Evolutionary conservation across 495 filamentous ascomycete species (phyloP).

Genomic region (Hypoxylon perforatum): DNA sequence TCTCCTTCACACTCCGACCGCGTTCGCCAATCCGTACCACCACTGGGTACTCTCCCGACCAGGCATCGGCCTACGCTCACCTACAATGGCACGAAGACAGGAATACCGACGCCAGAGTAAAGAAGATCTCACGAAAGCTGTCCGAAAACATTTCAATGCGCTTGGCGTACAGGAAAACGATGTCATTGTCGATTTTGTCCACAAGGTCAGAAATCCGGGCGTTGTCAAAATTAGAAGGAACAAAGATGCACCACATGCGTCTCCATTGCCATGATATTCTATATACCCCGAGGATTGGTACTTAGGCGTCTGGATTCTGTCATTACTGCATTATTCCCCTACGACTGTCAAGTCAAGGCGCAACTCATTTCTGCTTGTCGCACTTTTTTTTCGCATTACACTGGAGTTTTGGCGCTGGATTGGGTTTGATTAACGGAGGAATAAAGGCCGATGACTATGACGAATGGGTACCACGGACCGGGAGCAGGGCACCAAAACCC

Average conservation of each 20-base stretch:
- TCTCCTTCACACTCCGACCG: slow-evolving; percentile 74
- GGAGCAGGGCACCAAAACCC: slow-evolving; percentile 4
- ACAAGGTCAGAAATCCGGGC: slow-evolving; percentile 71
- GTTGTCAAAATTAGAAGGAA: slow-evolving; percentile 46
- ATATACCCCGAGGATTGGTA: slow-evolving; percentile 35
- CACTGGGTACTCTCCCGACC: slow-evolving; percentile 75
- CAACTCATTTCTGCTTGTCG: slow-evolving; percentile 15
- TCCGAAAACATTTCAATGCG: slow-evolving; percentile 91
- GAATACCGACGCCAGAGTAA: slow-evolving; percentile 74
- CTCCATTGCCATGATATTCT: slow-evolving; percentile 45
- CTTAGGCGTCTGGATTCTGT: slow-evolving; percentile 21
- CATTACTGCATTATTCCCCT: slow-evolving; percentile 20
- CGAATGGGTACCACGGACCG: slow-evolving; percentile 31
- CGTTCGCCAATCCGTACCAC: slow-evolving; percentile 77
- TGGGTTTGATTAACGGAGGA: slow-evolving; percentile 37
- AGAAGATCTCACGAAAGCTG: slow-evolving; percentile 81
- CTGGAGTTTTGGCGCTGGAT: slow-evolving; percentile 45
- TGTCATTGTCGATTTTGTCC: slow-evolving; percentile 85
- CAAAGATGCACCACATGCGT: slow-evolving; percentile 43
- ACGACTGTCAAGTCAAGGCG: slow-evolving; percentile 20
- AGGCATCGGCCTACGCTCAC: slow-evolving; percentile 76
- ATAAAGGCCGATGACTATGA: slow-evolving; percentile 38
- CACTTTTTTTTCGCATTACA: slow-evolving; percentile 39
- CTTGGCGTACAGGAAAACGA: slow-evolving; percentile 87
- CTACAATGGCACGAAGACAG: slow-evolving; percentile 75